Percentiles rank a stretch among this genome's conserved stretches.
Evolutionary conservation across 2,329 filamentous ascomycete species (phyloP).

Genomic region (Epichloe bromicola): DNA sequence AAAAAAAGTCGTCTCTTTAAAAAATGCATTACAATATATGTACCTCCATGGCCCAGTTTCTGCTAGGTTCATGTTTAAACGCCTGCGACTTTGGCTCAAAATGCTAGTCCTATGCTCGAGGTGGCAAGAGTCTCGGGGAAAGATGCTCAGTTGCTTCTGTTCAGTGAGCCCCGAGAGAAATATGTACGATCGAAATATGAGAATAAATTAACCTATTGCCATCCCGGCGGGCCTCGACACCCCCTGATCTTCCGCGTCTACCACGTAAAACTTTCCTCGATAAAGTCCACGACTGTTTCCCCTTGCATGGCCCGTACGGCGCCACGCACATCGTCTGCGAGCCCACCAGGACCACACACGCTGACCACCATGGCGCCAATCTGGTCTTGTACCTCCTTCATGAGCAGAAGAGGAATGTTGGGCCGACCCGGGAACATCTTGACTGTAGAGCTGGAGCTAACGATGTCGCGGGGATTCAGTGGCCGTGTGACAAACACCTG

Average conservation of each 20-base stretch:
- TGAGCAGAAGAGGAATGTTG: slow-evolving; percentile 65
- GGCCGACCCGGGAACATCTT: slow-evolving; percentile 88
- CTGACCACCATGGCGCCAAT: slow-evolving; percentile 81
- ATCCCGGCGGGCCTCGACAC: no score
- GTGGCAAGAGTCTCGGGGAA: no score
- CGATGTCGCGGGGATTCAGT: slow-evolving; percentile 68
- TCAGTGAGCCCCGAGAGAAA: neutral
- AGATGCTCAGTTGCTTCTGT: neutral
- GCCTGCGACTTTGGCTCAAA: neutral
- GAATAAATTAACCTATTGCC: slow-evolving; percentile 1
- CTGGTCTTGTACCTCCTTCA: slow-evolving; percentile 69
- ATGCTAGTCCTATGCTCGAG: slow-evolving; percentile 2
- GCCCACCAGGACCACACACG: slow-evolving; percentile 61
- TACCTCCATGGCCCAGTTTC: neutral
- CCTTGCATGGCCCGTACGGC: slow-evolving; percentile 54
- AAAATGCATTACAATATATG: no score
- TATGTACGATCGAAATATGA: neutral
- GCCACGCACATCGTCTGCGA: slow-evolving; percentile 63
- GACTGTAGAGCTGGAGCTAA: slow-evolving; percentile 63
- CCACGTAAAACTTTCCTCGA: slow-evolving; percentile 67
- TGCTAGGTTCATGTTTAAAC: neutral
- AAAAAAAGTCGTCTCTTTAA: no score
- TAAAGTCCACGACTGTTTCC: slow-evolving; percentile 54
- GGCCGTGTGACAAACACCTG: slow-evolving; percentile 86
- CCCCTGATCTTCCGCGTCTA: slow-evolving; percentile 16